These are phyloP conservation scores for Mycena latifolia DNA, from an alignment of 768 basidiomycete species.

Conservation along the genomic window DNA sequence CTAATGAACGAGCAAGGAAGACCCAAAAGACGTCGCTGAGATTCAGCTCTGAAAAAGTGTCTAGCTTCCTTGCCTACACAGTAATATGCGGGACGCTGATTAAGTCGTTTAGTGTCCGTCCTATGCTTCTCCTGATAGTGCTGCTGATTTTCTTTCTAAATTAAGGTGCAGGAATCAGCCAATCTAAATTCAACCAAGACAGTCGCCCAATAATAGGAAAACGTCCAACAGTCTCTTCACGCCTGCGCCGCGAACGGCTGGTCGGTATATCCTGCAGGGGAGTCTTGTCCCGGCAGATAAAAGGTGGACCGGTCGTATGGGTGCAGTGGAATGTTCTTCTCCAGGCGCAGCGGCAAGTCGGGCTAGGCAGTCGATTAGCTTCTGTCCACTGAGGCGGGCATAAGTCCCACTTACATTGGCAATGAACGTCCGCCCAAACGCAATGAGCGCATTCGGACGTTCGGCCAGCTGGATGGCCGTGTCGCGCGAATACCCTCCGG, in stretches of 20 bases:
- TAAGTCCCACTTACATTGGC: not conserved
- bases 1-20: too few relatives aligned
- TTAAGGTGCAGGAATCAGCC: too few relatives aligned
- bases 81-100: too few relatives aligned
- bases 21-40: too few relatives aligned
- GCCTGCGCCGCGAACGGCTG: constrained; percentile 38
- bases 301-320: constrained; percentile 46
- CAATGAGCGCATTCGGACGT: not conserved
- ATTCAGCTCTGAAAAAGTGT: too few relatives aligned
- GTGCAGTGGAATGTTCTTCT: constrained; percentile 43
- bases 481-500: not conserved
- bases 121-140: too few relatives aligned
- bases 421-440: not conserved
- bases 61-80: too few relatives aligned
- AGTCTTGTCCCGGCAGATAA: constrained; percentile 37
- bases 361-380: constrained; percentile 37
- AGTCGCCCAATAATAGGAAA: too few relatives aligned
- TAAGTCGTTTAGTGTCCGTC: too few relatives aligned
- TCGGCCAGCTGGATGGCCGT: not conserved
- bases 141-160: too few relatives aligned
- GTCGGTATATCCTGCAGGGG: constrained; percentile 45
- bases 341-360: constrained; percentile 43
- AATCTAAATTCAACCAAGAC: too few relatives aligned
- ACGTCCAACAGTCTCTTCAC: not conserved
- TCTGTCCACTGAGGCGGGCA: not conserved